These are phyloP conservation scores for Wallemia ichthyophaga DNA, from an alignment of 1,284 basidiomycete species.

Conservation along the genomic window DNA sequence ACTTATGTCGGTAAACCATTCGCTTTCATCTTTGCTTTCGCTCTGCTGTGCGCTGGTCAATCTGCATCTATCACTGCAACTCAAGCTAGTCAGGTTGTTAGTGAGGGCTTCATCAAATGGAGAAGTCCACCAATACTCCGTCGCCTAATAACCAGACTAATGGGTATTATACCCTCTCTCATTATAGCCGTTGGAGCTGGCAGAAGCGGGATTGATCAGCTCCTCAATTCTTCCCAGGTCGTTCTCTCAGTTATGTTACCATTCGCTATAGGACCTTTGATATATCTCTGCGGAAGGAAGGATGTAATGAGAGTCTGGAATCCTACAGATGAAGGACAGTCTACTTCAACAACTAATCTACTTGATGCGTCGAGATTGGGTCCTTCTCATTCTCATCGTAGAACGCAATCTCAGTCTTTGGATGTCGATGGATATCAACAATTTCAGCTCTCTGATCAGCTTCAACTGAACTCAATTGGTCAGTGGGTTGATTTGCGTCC, in stretches of 20 bases:
- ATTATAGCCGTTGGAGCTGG: conserved; percentile 48
- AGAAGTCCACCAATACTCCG: conserved; percentile 44
- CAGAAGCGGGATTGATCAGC: conserved; percentile 36
- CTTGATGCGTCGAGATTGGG: not conserved
- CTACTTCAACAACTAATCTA: not conserved
- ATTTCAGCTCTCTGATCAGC: not conserved
- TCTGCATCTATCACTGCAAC: conserved; percentile 79
- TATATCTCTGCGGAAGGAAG: conserved; percentile 39
- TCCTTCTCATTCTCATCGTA: not conserved
- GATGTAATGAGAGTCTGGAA: conserved; percentile 32
- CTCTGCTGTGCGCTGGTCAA: conserved; percentile 59
- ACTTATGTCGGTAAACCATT: conserved; percentile 34
- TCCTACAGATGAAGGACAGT: conserved; percentile 6
- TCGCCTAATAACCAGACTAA: conserved; percentile 47
- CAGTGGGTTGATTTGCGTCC: not conserved
- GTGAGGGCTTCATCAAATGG: conserved; percentile 83
- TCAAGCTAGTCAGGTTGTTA: conserved; percentile 65
- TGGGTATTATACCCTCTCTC: conserved; percentile 65
- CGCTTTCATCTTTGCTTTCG: conserved; percentile 56
- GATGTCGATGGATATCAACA: not conserved
- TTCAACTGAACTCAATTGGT: not conserved
- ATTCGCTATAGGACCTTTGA: conserved; percentile 49
- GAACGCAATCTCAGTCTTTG: not conserved
- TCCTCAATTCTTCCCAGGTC: conserved; percentile 54
- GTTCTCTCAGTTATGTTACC: conserved; percentile 54